Base-by-base conservation (phyloP, 805 yeast species). In the Candida schatavii region DNA sequence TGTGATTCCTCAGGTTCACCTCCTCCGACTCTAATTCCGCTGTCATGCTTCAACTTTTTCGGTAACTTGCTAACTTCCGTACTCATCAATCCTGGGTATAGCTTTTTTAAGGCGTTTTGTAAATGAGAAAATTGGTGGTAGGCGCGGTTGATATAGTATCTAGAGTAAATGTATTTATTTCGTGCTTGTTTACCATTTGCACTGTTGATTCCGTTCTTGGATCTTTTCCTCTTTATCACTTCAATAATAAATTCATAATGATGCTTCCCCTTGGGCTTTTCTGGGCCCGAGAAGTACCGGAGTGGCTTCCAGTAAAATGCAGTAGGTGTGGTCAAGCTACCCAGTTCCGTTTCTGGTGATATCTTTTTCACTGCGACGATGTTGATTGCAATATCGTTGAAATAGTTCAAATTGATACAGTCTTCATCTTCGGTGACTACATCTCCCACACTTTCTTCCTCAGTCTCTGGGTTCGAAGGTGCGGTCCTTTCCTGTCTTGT, bases 101-200 rank as follows among this genome's bases (percentile, higher is more conserved):
- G 65, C 30, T 65, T 64, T 46, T 72, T 74, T 42, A 89, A 61
- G n/a, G 57, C 53, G 20, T 64, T 61, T 43, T 83, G 79, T 22
- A 91, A 64, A 5, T 62, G 65, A 44, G 71, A 74, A 59, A 91
- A 91, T 14, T 87, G 88, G 2, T 76, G 62, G 57, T 87, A 91
- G 7, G 83, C 63, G 43, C 88, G 71, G 0, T 80, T 70, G 0
- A 85, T 76, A 51, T 74, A 81, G 41, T 74, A 69, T 1, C 62
- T 59, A 2, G 43, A 17, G 43, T 55, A 56, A 1, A 39, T 26
- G 35, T 46, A 42, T 15, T 17, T 17, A 13, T 13, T 18, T 14
- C 15, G 10, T 9, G 17, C 7, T 5, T 11, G 17, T 3, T 30
- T 35, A 10, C 33, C 43, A 1, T 37, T 45, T 11, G 10, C 27